phyloP scores from a whole-genome alignment of 345 rosid genomes.

The Euphorbia tirucalli region DNA sequence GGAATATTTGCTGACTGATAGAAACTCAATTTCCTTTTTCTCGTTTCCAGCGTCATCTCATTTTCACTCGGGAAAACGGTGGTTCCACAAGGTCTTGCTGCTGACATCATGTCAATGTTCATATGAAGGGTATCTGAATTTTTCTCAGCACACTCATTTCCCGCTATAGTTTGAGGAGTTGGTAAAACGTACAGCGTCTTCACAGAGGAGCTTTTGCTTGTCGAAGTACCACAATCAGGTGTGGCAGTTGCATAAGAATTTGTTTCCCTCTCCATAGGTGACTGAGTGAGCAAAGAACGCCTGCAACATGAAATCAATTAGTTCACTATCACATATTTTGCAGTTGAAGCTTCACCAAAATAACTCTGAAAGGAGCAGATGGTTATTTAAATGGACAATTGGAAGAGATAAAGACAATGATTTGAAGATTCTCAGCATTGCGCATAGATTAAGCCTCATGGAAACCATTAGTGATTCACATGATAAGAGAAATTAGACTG shows the following conservation, averaged over 20 bases:
- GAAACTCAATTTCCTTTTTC: conserved; percentile 56
- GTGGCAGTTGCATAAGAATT: conserved; percentile 29
- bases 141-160: conserved; percentile 23
- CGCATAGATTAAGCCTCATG: not conserved
- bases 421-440: not conserved
- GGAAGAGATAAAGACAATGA: not conserved
- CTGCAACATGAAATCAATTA: conserved; percentile 35
- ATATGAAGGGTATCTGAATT: conserved; percentile 27
- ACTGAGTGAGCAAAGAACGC: conserved; percentile 91
- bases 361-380: too few relatives aligned
- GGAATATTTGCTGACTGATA: conserved; percentile 40
- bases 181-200: conserved; percentile 37
- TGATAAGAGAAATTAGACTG: too few relatives aligned
- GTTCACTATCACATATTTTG: not conserved
- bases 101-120: conserved; percentile 28
- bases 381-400: not conserved
- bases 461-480: not conserved
- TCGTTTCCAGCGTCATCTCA: conserved; percentile 29
- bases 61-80: conserved; percentile 22
- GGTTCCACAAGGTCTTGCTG: conserved; percentile 24
- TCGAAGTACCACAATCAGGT: conserved; percentile 35
- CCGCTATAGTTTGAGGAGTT: conserved; percentile 34
- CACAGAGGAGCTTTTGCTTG: conserved; percentile 40
- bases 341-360: conserved; percentile 6
- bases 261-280: conserved; percentile 53